Evolutionary conservation across 2,329 filamentous ascomycete genomes (phyloP).

Genomic region (Venturia oleaginea): DNA sequence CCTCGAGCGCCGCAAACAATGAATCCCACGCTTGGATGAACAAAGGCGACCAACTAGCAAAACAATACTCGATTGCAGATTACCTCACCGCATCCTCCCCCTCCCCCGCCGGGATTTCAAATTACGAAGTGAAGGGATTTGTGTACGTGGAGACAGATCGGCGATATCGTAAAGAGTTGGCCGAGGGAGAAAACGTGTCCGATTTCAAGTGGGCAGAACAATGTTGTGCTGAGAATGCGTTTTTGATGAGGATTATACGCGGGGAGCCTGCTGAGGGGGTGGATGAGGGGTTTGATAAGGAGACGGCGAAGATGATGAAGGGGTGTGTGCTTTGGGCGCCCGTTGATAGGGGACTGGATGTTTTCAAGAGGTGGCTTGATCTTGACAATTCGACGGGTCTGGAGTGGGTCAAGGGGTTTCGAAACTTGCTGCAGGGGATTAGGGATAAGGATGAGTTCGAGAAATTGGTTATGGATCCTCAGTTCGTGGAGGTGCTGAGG

Average conservation of each 20-base stretch:
- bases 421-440: slow-evolving; percentile 64
- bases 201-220: slow-evolving; percentile 49
- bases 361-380: slow-evolving; percentile 50
- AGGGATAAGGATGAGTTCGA: slow-evolving; percentile 27
- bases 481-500: slow-evolving; percentile 57
- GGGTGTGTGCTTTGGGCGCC: slow-evolving; percentile 84
- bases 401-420: slow-evolving; percentile 64
- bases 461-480: slow-evolving; percentile 32
- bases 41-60: slow-evolving; percentile 49
- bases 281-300: slow-evolving; percentile 51
- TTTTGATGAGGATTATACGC: slow-evolving; percentile 56
- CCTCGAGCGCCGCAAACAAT: slow-evolving; percentile 50
- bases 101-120: slow-evolving; percentile 18
- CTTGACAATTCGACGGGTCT: slow-evolving; percentile 51
- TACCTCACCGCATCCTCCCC: slow-evolving; percentile 34
- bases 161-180: slow-evolving; percentile 11
- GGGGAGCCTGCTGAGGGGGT: slow-evolving; percentile 44
- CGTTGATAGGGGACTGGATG: slow-evolving; percentile 52
- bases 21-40: slow-evolving; percentile 61
- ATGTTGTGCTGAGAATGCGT: slow-evolving; percentile 64
- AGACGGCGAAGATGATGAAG: slow-evolving; percentile 48
- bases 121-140: slow-evolving; percentile 48
- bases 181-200: slow-evolving; percentile 20
- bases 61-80: slow-evolving; percentile 55
- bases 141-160: slow-evolving; percentile 80